A percentile compares a stretch with the other conserved stretches of the same genome.
Evolutionary conservation across 2,329 filamentous ascomycete species (phyloP).

Genomic region (Xylaria sp.): DNA sequence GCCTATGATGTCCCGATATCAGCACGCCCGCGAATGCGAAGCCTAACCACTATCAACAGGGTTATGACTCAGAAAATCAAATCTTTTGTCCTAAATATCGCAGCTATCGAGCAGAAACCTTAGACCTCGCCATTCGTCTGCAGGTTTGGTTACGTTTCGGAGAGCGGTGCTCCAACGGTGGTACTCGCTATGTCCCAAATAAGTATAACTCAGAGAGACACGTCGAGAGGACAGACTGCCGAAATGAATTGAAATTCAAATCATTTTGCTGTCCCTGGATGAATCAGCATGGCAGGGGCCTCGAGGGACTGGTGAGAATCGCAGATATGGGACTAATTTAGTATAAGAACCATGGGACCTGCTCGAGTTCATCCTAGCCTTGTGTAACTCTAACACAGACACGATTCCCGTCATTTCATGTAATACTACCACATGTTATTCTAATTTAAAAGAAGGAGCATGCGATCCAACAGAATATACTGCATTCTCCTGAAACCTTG

Average conservation of each 20-base stretch:
- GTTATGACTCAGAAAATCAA: background rate
- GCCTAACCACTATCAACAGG: background rate
- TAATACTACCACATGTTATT: background rate
- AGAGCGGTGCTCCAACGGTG: conserved; percentile 9
- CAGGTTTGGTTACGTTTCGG: background rate
- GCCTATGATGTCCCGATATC: background rate
- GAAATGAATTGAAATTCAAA: background rate
- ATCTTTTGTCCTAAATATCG: background rate
- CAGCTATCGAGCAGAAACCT: background rate
- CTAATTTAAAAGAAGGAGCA: background rate
- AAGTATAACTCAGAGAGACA: background rate
- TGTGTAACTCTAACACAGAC: background rate
- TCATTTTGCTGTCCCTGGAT: background rate
- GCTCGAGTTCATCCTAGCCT: conserved; percentile 1
- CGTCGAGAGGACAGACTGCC: background rate
- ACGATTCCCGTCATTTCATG: background rate
- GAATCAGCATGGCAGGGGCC: background rate
- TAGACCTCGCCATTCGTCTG: no score
- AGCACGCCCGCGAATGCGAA: background rate
- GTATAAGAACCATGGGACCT: background rate
- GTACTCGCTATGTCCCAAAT: conserved; percentile 3
- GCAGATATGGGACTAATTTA: background rate
- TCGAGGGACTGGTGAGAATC: background rate
- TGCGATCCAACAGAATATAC: background rate
- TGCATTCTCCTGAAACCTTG: background rate